Base-by-base conservation (phyloP, 495 filamentous ascomycete species). In the Trichoderma parareesei region DNA sequence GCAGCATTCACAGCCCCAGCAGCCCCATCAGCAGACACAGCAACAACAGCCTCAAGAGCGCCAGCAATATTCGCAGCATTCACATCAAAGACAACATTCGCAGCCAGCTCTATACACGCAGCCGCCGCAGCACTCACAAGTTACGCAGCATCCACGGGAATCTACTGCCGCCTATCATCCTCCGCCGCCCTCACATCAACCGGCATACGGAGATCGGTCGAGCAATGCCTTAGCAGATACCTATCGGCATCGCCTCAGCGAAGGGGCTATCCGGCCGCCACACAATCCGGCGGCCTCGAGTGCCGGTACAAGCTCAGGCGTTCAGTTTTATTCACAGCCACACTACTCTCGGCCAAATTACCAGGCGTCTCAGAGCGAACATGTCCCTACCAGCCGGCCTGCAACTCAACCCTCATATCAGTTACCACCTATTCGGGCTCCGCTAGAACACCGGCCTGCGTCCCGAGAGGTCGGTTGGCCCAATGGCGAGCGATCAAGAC, bases 361-460 rank as follows among this genome's bases (percentile, higher is more conserved):
- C 62, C 79, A 80, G 63, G 71, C 75, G 18, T 78, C 81, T 4
- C 73, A 81, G 44, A 81, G 73, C 71, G 80, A 83, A 61, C 65
- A 79, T 16, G 63, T 71, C 9, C 66, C 72, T 20, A 59, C 72
- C 44, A 44, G 64, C 2, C 75, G 75, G 40, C 65, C 73, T 16
- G 65, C 73, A 7, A 76, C 73, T 48, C 72, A 76, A 46, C 69
- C 73, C 27, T 76, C 80, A 44, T 82, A 77, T 70, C 82, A 83
- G 65, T 72, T 83, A 16, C 80, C 81, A 8, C 81, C 82, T 6
- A 83, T 83, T 53, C 75, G 80, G 38, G 78, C 75, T 42, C 80
- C 76, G 65, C 75, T 40, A 6, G 53, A 75, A 33, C 69, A 73
- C 33, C 64, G 67, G 33, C 68, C 68, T 1, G 68, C 74, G 61